Percentiles rank a stretch among this genome's conserved stretches.
These are phyloP conservation scores for Cryptococcus sp. DNA, from an alignment of 1,284 basidiomycete species.

Conservation along the genomic window DNA sequence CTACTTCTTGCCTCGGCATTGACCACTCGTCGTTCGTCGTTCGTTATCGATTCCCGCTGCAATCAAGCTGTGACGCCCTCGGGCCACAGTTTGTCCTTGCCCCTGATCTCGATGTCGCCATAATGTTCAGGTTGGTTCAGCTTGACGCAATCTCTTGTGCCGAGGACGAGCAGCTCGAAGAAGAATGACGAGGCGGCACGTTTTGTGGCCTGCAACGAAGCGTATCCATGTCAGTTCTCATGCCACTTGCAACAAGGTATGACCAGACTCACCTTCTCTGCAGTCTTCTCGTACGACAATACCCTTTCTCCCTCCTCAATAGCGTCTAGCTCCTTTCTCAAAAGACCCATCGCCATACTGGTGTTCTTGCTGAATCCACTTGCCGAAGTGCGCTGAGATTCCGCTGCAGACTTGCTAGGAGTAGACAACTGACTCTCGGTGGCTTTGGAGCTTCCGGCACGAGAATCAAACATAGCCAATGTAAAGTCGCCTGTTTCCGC, in stretches of 20 bases:
- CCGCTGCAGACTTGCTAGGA: constrained; percentile 23
- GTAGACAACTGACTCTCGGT: constrained; percentile 31
- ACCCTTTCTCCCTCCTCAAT: constrained; percentile 57
- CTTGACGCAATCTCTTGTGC: constrained; percentile 85
- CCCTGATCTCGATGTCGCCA: constrained; percentile 79
- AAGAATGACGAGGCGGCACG: constrained; percentile 94
- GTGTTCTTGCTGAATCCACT: constrained; percentile 85
- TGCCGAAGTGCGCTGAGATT: constrained; percentile 9
- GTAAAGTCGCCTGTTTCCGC: constrained; percentile 60
- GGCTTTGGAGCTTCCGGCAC: constrained; percentile 44
- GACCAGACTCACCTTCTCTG: constrained; percentile 54
- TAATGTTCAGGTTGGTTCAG: constrained; percentile 73
- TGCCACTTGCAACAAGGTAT: constrained; percentile 60
- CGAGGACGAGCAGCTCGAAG: constrained; percentile 92
- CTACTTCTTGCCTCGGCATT: too few species aligned
- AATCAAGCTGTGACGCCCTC: constrained; percentile 10
- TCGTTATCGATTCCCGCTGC: too few species aligned
- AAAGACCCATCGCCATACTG: constrained; percentile 79
- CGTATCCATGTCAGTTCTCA: constrained; percentile 1
- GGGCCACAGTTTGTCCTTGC: constrained; percentile 72
- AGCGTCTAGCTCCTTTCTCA: constrained; percentile 71
- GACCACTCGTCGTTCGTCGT: too few species aligned
- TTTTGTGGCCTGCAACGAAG: constrained; percentile 68
- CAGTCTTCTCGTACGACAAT: constrained; percentile 55
- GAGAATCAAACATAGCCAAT: constrained; percentile 78